phyloP scores from a whole-genome alignment of 345 rosid genomes.

The Bruguiera gymnorhiza region DNA sequence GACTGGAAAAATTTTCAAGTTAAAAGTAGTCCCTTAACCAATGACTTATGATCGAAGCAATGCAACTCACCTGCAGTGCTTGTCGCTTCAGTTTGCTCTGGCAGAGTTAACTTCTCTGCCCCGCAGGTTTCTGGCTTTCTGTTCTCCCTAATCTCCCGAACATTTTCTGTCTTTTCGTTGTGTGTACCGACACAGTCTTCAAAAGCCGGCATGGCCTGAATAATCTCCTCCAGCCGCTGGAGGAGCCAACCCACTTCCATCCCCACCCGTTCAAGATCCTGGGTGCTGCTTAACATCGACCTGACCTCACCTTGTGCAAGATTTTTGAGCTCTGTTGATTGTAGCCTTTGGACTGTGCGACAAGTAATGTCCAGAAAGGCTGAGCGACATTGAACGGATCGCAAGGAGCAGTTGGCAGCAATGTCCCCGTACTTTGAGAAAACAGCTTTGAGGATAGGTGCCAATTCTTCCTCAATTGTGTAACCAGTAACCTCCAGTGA shows the following conservation, averaged over 20 bases:
- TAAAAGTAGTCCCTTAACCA: slow-evolving; percentile 12
- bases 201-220: slow-evolving; percentile 10
- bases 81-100: neutral
- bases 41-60: slow-evolving; percentile 2
- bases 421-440: slow-evolving; percentile 34
- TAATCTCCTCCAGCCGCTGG: slow-evolving; percentile 23
- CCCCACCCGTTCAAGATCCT: slow-evolving; percentile 29
- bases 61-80: neutral
- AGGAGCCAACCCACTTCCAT: slow-evolving; percentile 34
- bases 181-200: neutral
- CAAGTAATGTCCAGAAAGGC: slow-evolving; percentile 27
- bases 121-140: neutral
- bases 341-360: slow-evolving; percentile 21
- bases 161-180: neutral
- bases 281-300: slow-evolving; percentile 18
- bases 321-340: slow-evolving; percentile 9
- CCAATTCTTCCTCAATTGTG: slow-evolving; percentile 22
- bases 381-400: slow-evolving; percentile 27
- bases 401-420: slow-evolving; percentile 25
- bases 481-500: slow-evolving; percentile 13
- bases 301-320: slow-evolving; percentile 16
- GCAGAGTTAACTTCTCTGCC: neutral
- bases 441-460: slow-evolving; percentile 18
- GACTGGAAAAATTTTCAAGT: neutral
- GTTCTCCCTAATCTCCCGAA: neutral